phyloP scores from a whole-genome alignment of 2,329 filamentous ascomycete genomes.

The Colletotrichum tanaceti region DNA sequence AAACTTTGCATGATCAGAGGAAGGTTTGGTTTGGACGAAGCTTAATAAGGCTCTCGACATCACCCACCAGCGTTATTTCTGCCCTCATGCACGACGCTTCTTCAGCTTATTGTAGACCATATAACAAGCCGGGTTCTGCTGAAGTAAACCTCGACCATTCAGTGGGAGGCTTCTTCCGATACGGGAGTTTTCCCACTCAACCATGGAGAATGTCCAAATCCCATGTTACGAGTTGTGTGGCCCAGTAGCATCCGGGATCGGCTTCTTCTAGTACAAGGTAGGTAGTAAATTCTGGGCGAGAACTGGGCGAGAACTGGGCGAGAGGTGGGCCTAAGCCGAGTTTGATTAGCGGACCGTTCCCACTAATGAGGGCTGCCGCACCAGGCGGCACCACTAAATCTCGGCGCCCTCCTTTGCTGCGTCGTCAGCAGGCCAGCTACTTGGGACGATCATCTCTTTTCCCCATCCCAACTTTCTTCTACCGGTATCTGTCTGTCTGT shows the following conservation, averaged over 20 bases:
- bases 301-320: constrained; percentile 14
- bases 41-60: background rate
- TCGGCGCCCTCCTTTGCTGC: constrained; percentile 28
- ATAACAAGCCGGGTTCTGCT: background rate
- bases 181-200: background rate
- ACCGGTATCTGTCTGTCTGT: too few relatives aligned
- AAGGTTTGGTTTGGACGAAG: too few relatives aligned
- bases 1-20: background rate
- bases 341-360: constrained; percentile 29
- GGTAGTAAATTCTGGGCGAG: too few relatives aligned
- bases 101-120: background rate
- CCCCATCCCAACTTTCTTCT: background rate
- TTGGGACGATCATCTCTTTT: constrained; percentile 20
- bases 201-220: constrained; percentile 29
- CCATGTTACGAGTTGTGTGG: constrained; percentile 24
- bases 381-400: constrained; percentile 31
- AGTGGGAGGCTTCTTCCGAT: background rate
- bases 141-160: background rate
- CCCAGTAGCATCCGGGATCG: constrained; percentile 11
- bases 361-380: constrained; percentile 35
- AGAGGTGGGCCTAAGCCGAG: constrained; percentile 15
- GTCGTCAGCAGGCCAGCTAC: constrained; percentile 18
- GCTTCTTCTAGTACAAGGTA: too few relatives aligned
- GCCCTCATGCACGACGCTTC: background rate
- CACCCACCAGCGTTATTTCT: too few relatives aligned